Percentiles rank a stretch among this genome's conserved stretches.
These are phyloP conservation scores for Phaffia australis DNA, from an alignment of 768 basidiomycete species.

Conservation along the genomic window DNA sequence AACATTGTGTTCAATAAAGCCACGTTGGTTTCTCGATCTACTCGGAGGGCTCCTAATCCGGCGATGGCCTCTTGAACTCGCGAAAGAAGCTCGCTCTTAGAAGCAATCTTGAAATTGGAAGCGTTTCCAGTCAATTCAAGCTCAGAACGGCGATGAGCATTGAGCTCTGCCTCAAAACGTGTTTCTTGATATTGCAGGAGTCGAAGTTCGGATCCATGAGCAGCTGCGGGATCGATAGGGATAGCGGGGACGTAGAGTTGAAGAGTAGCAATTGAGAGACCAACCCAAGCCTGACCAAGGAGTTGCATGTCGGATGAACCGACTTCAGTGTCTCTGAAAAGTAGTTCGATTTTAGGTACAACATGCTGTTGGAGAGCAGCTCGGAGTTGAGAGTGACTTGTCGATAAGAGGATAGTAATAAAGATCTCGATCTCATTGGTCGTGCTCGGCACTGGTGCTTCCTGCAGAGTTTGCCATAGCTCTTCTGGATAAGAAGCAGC, in stretches of 20 bases:
- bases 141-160: slow-evolving; percentile 52
- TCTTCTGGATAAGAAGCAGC: slow-evolving; percentile 20
- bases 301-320: slow-evolving; percentile 33
- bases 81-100: slow-evolving; percentile 4
- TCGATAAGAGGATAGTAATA: slow-evolving; percentile 8
- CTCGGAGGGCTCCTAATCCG: slow-evolving; percentile 17
- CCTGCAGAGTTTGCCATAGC: background rate
- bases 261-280: slow-evolving; percentile 50
- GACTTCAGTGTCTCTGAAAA: slow-evolving; percentile 23
- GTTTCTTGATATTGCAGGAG: slow-evolving; percentile 44
- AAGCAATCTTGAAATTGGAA: slow-evolving; percentile 38
- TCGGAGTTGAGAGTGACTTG: slow-evolving; percentile 12
- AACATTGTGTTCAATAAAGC: slow-evolving; percentile 39
- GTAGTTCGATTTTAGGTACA: slow-evolving; percentile 1
- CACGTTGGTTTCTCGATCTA: slow-evolving; percentile 23
- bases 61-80: slow-evolving; percentile 15
- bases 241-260: slow-evolving; percentile 68
- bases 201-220: slow-evolving; percentile 44
- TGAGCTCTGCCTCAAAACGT: slow-evolving; percentile 45
- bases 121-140: slow-evolving; percentile 48
- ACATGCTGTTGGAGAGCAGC: slow-evolving; percentile 12
- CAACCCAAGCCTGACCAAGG: slow-evolving; percentile 51
- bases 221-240: slow-evolving; percentile 75
- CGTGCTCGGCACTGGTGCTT: background rate
- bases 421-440: slow-evolving; percentile 1